Conservation (phyloP, 306 rosid species). For the Cicer arietinum region DNA sequence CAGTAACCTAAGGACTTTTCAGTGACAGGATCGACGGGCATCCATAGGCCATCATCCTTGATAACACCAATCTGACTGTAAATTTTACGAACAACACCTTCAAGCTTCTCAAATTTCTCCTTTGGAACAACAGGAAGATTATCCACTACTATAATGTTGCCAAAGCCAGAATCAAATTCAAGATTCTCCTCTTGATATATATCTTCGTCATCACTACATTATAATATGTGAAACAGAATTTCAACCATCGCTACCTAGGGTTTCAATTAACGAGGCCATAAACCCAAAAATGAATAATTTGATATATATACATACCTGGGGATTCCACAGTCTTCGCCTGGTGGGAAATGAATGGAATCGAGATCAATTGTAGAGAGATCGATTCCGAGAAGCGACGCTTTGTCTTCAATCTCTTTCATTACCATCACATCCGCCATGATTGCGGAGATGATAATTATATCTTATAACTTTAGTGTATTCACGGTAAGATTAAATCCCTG, state of each 20-base stretch:
- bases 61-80: slow-evolving; percentile 77
- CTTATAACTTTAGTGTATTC: background rate
- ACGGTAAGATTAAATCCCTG: background rate
- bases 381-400: slow-evolving; percentile 68
- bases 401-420: slow-evolving; percentile 69
- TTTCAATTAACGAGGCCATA: background rate
- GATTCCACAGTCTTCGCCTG: slow-evolving; percentile 64
- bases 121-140: slow-evolving; percentile 76
- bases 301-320: slow-evolving; percentile 58
- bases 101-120: slow-evolving; percentile 78
- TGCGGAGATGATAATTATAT: background rate
- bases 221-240: background rate
- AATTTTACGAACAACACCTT: slow-evolving; percentile 71
- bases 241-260: slow-evolving; percentile 3
- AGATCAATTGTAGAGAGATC: slow-evolving; percentile 67
- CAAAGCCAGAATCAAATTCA: slow-evolving; percentile 73
- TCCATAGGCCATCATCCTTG: slow-evolving; percentile 79
- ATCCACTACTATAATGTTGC: slow-evolving; percentile 73
- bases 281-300: background rate
- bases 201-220: slow-evolving; percentile 73
- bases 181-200: slow-evolving; percentile 55
- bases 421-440: slow-evolving; percentile 70
- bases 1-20: slow-evolving; percentile 71
- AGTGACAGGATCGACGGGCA: slow-evolving; percentile 71
- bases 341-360: slow-evolving; percentile 69